Percentiles rank a stretch among this genome's conserved stretches.
phyloP scores from a whole-genome alignment of 2,329 filamentous ascomycete genomes.

The Alternaria infectoria region DNA sequence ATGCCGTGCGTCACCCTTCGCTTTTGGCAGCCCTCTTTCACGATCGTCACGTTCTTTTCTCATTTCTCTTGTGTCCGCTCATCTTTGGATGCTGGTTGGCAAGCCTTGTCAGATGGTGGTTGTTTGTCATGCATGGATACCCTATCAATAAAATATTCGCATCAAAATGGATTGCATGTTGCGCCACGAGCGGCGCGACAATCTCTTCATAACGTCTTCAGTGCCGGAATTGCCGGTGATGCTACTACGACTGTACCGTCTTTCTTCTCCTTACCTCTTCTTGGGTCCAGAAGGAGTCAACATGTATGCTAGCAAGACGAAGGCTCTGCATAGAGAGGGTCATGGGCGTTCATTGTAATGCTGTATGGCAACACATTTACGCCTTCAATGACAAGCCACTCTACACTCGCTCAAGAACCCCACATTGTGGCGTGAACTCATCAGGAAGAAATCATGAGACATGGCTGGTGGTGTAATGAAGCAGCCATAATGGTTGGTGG shows the following conservation, averaged over 20 bases:
- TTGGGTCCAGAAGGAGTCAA: neutral
- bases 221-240: constrained; percentile 13
- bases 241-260: constrained; percentile 1
- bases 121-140: constrained; percentile 43
- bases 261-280: neutral
- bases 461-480: constrained; percentile 8
- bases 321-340: constrained; percentile 7
- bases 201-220: constrained; percentile 10
- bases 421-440: neutral
- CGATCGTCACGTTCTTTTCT: constrained; percentile 27
- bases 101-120: constrained; percentile 33
- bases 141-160: constrained; percentile 32
- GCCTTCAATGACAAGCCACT: neutral
- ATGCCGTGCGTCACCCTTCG: constrained; percentile 24
- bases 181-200: constrained; percentile 7
- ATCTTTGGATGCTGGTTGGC: neutral
- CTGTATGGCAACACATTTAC: neutral
- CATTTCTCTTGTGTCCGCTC: constrained; percentile 19
- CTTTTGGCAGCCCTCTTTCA: constrained; percentile 17
- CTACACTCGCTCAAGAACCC: constrained; percentile 7
- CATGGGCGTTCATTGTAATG: constrained; percentile 2
- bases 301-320: constrained; percentile 11
- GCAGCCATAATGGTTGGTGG: neutral
- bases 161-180: constrained; percentile 15
- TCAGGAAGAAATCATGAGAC: neutral